Evolutionary conservation across 2,329 filamentous ascomycete genomes (phyloP), one percentile per base, ranked within the genome.

Genomic region (Didymella keratinophila): DNA sequence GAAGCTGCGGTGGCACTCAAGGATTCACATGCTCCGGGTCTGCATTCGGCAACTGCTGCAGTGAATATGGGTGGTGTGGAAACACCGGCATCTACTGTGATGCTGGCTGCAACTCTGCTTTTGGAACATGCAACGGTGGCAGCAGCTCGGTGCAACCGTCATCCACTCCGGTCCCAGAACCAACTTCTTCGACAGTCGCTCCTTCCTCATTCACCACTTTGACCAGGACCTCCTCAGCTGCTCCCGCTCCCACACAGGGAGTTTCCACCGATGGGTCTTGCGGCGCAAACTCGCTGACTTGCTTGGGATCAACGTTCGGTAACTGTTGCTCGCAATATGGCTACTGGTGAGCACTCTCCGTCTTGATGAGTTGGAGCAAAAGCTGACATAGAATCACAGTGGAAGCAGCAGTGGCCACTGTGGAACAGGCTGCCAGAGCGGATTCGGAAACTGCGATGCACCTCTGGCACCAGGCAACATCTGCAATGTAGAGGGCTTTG

Each of bases 381-480:
- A 11, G 45, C 50, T 58, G 16, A 58, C 23, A 41, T 32, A 3
- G 3, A 14, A 18, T 12, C 14, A 20, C 9, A 59, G 57, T 52
- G 57, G 57, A 48, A 32, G 36, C 43, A 44, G 14, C 21, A 47
- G 36, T 46, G 70, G 61, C 36, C 59, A 69, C 53, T 74, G 71
- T 48, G 64, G 63, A 25, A 62, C 61, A 11, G 68, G 68, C 8
- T 76, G 72, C 32, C 59, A 63, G 52, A 34, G n/a, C 32, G 56
- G 27, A 14, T 63, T 56, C 11, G 61, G 61, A 39, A 49, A 59
- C 10, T 63, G 61, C 52, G 46, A 55, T 25, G 27, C 21, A 36
- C 27, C 45, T 34, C 53, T 58, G 12, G 20, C 39, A 27, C 60
- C 58, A 23, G 51, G 43, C 34, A 52, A 39, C 11, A 61, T 21